Base-by-base conservation (phyloP, 2,329 filamentous ascomycete genomes). In the Pseudopyrenochaeta lycopersici region DNA sequence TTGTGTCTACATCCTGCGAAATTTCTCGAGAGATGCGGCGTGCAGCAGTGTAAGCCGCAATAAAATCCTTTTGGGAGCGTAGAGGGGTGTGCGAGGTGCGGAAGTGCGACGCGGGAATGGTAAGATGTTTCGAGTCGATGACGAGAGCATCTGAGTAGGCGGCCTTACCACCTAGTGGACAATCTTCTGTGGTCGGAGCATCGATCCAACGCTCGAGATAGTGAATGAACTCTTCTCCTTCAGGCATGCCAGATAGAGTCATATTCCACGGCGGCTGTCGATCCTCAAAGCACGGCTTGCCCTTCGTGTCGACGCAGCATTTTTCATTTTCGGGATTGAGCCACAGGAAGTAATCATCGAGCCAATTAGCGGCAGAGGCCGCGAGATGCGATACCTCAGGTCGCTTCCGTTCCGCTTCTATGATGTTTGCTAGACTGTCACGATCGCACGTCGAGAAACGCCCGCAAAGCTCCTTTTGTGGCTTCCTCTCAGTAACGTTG, bases 321-420 rank as follows among this genome's bases (percentile, higher is more conserved):
- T 84, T 79, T 39, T 92, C 90, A 38, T 76, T 75, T 23, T 73
- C 65, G 0, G 95, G 95, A 64, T 98, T 96, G n/a, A 98, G 81
- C 94, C 95, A 99, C 54, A 91, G 84, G 77, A 98, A 92, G 78
- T 92, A 98, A 72, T 99, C 95, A 62, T 99, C 95, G 15, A 99
- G 85, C 95, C 95, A 99, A 74, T 90, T 97, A 2, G 96, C 95
- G 0, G 94, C 88, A 0, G 92, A 90, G 9, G 93, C 88, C 6
- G 92, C 85, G 62, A 99, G 91, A 74, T 92, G 98, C 1, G 92
- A 97, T 1, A 94, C 82, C 6, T 96, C 86, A 0, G 92, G 85
- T 32, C 95, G 87, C 78, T 97, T 98, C 10, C 95, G 88, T 78
- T 99, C 96, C 64, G 95, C 91, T 73, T 99, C 96, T 4, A 99